Evolutionary conservation across 2,329 filamentous ascomycete genomes (phyloP), one percentile per base, ranked within the genome.

Genomic region (Verticillium nubilum): DNA sequence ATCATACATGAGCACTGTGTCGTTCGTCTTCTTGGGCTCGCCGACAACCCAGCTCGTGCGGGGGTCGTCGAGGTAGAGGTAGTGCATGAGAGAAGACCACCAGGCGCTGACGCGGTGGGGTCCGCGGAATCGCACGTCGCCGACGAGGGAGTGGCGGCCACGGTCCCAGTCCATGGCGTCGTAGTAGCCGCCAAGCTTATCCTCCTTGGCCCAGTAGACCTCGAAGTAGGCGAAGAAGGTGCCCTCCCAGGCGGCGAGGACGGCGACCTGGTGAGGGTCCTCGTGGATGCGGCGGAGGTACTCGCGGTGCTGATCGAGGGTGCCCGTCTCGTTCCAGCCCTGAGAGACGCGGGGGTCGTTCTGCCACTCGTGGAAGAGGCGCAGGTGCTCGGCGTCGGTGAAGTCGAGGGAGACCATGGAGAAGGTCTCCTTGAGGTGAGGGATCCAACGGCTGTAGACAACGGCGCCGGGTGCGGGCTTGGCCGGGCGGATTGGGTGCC

Each of bases 331-430:
- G 68, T 91, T 90, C 90, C 90, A 93, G 4, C 89, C 89, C 68
- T 88, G 84, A 4, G 88, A 88, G 31, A 94, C 90, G 56, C 90
- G 87, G 57, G 90, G 90, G 69, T 93, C 90, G 68, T 94, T 94
- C 74, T 92, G 90, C 90, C 90, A 94, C 59, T 80, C 80, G 73
- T 92, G 86, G 78, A 94, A 93, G 5, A 91, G 78, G 17, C 78
- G 74, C 56, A 93, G 74, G 72, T 94, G 89, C 66, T 84, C 79
- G 1, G 76, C 69, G 67, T 90, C 77, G 31, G 79, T 68, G 73
- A 84, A 90, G 70, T 93, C 87, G 1, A 94, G 80, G 12, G 85
- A 86, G n/a, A 89, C 79, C 78, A 93, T 89, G 61, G 87, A 90
- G 71, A 93, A 93, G 64, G 85, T 88, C 77, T 93, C 87, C 62